Base-by-base conservation (phyloP, 495 filamentous ascomycete genomes). In the Daldinia decipiens region DNA sequence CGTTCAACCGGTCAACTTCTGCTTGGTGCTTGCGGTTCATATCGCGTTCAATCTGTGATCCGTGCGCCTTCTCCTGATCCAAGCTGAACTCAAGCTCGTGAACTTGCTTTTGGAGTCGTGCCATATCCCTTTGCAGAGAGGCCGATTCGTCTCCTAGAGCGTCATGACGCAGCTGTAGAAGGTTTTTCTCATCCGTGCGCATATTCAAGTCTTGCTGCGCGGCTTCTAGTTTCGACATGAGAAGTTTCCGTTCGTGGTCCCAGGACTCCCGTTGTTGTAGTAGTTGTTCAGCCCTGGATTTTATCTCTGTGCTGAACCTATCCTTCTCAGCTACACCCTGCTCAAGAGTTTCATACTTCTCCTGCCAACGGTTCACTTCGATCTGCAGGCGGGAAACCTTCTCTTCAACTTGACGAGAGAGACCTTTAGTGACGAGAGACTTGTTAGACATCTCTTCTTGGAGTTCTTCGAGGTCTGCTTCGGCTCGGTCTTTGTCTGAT, bases 381-480 rank as follows among this genome's bases (percentile, higher is more conserved):
- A 84, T 79, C 66, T 93, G 87, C 21, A 95, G 81, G 55, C 86
- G 87, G 62, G 84, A 80, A 3, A 86, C 83, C 74, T 88, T 90
- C 62, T 92, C 89, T 72, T 94, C 92, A 17, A 92, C 86, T 78
- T 93, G 91, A 39, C 91, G 86, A 53, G 87, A 90, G 13, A 92
- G 82, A n/a, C 89, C 90, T 75, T 90, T 94, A 29, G 90, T 90
- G 24, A 86, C 89, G 59, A 94, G 85, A 0, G 91, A 93, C 74
- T 92, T 94, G 76, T 93, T 89, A 7, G 89, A 84, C 83, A 93
- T 88, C 70, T 95, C 91, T 51, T 92, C 89, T 55, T 90, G 90
- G 19, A 95, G 78, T 76, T 93, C 83, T 59, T 89, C 85, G 4
- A 91, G 76, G 59, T 89, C 84, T 24, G 81, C 81, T 72, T 87